Conservation (phyloP, 108 stramenopile species). For the Nitzschia putrida region DNA sequence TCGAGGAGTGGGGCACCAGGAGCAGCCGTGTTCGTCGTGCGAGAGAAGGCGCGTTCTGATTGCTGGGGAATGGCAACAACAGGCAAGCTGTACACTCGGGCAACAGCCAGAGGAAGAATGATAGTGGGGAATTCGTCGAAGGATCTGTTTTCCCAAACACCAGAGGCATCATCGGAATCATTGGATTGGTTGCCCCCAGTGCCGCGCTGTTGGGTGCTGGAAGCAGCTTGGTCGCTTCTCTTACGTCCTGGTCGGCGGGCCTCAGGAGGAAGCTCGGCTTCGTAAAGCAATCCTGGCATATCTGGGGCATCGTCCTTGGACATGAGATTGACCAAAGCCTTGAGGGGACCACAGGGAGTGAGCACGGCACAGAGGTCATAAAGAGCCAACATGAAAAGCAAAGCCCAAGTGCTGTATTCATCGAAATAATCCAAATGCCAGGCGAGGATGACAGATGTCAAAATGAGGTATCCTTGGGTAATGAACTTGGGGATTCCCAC, state of each 20-base stretch:
- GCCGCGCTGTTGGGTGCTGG: background rate
- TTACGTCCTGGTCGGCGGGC: constrained; percentile 59
- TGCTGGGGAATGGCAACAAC: constrained; percentile 44
- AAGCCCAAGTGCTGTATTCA: constrained; percentile 92
- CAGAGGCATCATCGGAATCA: constrained; percentile 4
- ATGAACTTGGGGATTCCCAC: constrained; percentile 84
- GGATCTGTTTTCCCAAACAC: constrained; percentile 28
- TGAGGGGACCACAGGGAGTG: constrained; percentile 93
- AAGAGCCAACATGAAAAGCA: constrained; percentile 91
- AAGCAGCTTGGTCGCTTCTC: constrained; percentile 9
- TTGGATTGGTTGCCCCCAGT: background rate
- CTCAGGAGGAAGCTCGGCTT: constrained; percentile 86
- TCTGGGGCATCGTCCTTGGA: constrained; percentile 87
- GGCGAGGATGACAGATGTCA: constrained; percentile 91
- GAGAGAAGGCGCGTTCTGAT: constrained; percentile 4
- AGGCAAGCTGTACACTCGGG: constrained; percentile 68
- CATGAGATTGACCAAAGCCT: constrained; percentile 87
- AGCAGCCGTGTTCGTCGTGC: background rate
- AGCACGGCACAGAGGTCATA: constrained; percentile 98
- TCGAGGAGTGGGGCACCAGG: constrained; percentile 31
- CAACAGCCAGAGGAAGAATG: constrained; percentile 69
- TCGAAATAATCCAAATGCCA: constrained; percentile 94
- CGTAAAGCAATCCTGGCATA: constrained; percentile 96
- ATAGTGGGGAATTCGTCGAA: constrained; percentile 5
- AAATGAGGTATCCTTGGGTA: constrained; percentile 90